Percentiles rank a stretch among this genome's conserved stretches.
phyloP scores from a whole-genome alignment of 2,329 filamentous ascomycete species.

The Chaetomium olivaceum region DNA sequence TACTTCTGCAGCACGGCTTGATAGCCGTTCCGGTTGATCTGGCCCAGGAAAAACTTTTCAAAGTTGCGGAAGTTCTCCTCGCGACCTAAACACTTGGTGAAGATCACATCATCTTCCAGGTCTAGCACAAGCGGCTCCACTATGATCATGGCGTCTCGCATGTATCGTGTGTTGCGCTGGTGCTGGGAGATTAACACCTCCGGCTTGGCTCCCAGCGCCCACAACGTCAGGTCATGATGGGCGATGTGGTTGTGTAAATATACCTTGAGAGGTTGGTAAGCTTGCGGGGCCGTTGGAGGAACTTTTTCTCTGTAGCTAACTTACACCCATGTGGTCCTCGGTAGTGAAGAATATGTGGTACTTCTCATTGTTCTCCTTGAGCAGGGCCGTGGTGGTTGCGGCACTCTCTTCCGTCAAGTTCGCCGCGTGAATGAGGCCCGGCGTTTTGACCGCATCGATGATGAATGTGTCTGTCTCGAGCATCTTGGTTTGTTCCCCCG shows the following conservation, averaged over 20 bases:
- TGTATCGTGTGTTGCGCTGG: neutral
- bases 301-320: neutral
- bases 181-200: neutral
- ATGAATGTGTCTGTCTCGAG: neutral
- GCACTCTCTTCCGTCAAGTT: slow-evolving; percentile 1
- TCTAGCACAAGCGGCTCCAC: neutral
- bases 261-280: neutral
- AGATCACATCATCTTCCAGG: neutral
- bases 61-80: neutral
- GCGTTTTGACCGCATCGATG: neutral
- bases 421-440: neutral
- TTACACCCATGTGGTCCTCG: neutral
- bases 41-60: neutral
- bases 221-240: neutral
- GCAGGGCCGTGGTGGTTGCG: neutral
- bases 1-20: neutral
- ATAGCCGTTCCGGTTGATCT: neutral
- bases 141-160: neutral
- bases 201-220: neutral
- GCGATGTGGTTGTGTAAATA: neutral
- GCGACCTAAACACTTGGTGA: neutral
- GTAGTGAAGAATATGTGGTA: neutral
- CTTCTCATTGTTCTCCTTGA: slow-evolving; percentile 1
- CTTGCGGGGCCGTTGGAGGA: neutral
- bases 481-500: neutral